Base-by-base conservation (phyloP, 352 stramenopile species). In the Pythium dissotocum region DNA sequence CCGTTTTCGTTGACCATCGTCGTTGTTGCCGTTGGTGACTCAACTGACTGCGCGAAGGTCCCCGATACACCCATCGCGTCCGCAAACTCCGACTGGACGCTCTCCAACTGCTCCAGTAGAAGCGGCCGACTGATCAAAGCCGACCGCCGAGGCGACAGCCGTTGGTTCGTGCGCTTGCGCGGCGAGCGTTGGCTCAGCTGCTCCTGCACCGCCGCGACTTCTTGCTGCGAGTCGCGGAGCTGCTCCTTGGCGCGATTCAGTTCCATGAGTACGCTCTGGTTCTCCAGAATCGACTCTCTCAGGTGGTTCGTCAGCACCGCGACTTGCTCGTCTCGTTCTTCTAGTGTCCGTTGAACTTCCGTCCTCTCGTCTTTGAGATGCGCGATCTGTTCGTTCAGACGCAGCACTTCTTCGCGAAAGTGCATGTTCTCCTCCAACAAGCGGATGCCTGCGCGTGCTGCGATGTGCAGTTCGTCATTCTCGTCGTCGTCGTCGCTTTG, bases 401-500 rank as follows among this genome's bases (percentile, higher is more conserved):
- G 72, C 38, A 60, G 58, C 55, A 89, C 67, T 52, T 91, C 83
- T 38, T 90, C 82, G 10, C 76, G 71, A 28, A 92, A 78, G 49
- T 89, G 82, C 35, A 75, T 80, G 62, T 92, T 90, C 61, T 92
- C 84, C 58, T 90, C 84, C 26, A 92, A 35, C 44, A 92, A 68
- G 16, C 77, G 79, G 56, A 92, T 92, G 3, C 83, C 83, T 21
- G 83, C 83, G 58, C 83, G 77, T 38, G 83, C 83, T 0, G 83
- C 83, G 53, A 83, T 79, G 49, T 86, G 69, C 4, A 90, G 77
- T 62, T 84, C 80, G 7, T 79, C 76, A 36, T 77, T 71, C 2
- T 82, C 72, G 6, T 79, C 71, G 3, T 76, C 72, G 0, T 73
- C 69, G 2, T 72, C 77, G 1, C 70, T 44, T n/a, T 32, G 36